A percentile compares a stretch with the other conserved stretches of the same genome.
Conservation (phyloP, 2,329 filamentous ascomycete genomes). For the Venturia oleaginea region DNA sequence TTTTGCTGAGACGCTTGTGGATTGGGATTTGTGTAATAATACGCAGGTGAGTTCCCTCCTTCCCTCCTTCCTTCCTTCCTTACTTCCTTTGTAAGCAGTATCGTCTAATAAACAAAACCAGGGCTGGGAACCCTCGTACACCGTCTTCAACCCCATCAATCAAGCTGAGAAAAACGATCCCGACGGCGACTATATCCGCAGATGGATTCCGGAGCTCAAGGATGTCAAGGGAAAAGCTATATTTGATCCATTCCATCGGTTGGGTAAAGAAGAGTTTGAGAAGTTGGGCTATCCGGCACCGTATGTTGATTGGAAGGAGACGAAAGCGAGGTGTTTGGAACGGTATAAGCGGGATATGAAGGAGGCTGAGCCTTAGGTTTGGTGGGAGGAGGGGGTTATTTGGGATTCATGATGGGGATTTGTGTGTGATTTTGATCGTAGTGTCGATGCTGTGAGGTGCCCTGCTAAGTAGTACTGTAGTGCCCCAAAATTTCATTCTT, state of each 20-base stretch:
- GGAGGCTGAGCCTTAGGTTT: constrained; percentile 22
- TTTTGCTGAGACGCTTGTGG: constrained; percentile 41
- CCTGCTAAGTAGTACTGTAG: too few species aligned
- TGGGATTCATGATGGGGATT: too few species aligned
- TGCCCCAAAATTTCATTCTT: too few species aligned
- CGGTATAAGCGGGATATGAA: constrained; percentile 37
- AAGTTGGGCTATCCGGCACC: constrained; percentile 38
- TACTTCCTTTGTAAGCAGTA: too few species aligned
- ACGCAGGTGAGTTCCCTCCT: not conserved
- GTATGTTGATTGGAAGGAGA: constrained; percentile 37
- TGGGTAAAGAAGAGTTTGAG: constrained; percentile 39
- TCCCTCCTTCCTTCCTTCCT: too few species aligned
- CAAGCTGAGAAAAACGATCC: constrained; percentile 32
- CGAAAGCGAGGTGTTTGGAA: constrained; percentile 33
- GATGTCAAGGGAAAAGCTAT: constrained; percentile 38
- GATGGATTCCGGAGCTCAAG: constrained; percentile 29
- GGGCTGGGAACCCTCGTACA: constrained; percentile 43
- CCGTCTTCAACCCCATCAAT: constrained; percentile 36
- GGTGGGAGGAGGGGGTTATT: too few species aligned
- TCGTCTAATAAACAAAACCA: too few species aligned
- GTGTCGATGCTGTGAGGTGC: too few species aligned
- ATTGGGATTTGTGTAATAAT: constrained; percentile 33
- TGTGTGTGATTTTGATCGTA: too few species aligned
- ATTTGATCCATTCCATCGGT: constrained; percentile 38
- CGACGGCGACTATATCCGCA: constrained; percentile 29